Conservation (phyloP, 805 yeast species). For the Maudiozyma serrabonitensis region DNA sequence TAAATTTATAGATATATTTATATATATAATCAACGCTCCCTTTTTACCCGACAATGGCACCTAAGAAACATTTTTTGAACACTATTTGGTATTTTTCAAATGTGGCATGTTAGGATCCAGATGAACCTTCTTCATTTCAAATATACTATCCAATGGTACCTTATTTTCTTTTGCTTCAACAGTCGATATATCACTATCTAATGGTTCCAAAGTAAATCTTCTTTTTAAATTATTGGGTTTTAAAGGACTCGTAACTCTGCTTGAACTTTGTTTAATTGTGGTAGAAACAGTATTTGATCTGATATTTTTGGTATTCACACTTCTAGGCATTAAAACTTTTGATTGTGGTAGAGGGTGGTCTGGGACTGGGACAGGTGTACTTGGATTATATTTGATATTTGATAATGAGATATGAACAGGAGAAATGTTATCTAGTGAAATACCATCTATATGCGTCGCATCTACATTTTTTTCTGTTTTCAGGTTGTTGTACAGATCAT, state of each 20-base stretch:
- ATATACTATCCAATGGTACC: neutral
- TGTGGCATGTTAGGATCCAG: neutral
- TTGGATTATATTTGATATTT: constrained; percentile 8
- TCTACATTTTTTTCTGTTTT: neutral
- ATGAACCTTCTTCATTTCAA: neutral
- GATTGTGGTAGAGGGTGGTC: constrained; percentile 22
- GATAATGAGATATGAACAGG: constrained; percentile 4
- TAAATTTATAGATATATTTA: neutral
- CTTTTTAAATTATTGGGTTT: constrained; percentile 16
- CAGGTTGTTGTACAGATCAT: constrained; percentile 7
- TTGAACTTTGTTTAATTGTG: constrained; percentile 1
- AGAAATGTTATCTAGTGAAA: neutral
- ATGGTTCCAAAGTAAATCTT: constrained; percentile 12
- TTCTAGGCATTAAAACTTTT: constrained; percentile 20
- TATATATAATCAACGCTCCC: neutral
- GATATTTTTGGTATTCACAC: constrained; percentile 17
- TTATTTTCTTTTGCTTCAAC: constrained; percentile 2
- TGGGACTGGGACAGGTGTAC: constrained; percentile 23
- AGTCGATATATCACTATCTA: neutral
- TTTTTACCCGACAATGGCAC: neutral
- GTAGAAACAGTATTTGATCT: constrained; percentile 10
- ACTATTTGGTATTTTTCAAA: neutral
- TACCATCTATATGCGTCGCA: neutral
- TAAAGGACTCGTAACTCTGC: neutral
- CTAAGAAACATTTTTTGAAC: neutral